Percentiles rank a stretch among this genome's conserved stretches.
phyloP scores from a whole-genome alignment of 2,329 filamentous ascomycete species.

The Colletotrichum kahawae region DNA sequence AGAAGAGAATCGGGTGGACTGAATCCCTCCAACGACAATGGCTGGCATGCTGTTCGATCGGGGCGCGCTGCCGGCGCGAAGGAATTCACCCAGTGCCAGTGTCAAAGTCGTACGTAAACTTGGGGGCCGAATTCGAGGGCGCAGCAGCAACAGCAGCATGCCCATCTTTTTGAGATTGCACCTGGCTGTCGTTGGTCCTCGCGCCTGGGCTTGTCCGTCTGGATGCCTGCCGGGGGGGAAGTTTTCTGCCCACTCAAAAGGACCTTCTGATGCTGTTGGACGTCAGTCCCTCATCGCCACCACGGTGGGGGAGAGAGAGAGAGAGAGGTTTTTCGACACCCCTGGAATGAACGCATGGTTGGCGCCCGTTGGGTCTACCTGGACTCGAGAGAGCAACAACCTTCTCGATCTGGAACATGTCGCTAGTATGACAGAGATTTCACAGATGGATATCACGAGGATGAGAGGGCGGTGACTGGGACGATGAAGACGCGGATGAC shows the following conservation, averaged over 20 bases:
- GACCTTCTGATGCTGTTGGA: background rate
- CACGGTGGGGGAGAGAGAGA: background rate
- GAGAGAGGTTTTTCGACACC: background rate
- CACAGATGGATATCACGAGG: background rate
- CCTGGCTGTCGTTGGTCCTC: background rate
- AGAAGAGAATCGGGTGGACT: background rate
- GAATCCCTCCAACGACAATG: background rate
- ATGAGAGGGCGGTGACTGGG: background rate
- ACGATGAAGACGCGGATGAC: background rate
- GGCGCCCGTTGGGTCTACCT: background rate
- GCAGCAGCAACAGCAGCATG: background rate
- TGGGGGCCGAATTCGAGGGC: background rate
- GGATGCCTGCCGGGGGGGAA: background rate
- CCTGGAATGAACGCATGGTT: background rate
- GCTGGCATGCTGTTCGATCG: constrained; percentile 1
- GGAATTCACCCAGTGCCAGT: background rate
- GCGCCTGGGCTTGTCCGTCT: background rate
- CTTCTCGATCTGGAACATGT: background rate
- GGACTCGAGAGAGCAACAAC: background rate
- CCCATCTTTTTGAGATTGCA: background rate
- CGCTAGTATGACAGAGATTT: background rate
- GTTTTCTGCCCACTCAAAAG: background rate
- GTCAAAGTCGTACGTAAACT: background rate
- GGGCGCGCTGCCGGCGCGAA: constrained; percentile 4
- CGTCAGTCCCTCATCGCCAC: background rate